Percentiles rank a stretch among this genome's conserved stretches.
Evolutionary conservation across 2,329 filamentous ascomycete genomes (phyloP).

Genomic region (Xylariaceae sp.): DNA sequence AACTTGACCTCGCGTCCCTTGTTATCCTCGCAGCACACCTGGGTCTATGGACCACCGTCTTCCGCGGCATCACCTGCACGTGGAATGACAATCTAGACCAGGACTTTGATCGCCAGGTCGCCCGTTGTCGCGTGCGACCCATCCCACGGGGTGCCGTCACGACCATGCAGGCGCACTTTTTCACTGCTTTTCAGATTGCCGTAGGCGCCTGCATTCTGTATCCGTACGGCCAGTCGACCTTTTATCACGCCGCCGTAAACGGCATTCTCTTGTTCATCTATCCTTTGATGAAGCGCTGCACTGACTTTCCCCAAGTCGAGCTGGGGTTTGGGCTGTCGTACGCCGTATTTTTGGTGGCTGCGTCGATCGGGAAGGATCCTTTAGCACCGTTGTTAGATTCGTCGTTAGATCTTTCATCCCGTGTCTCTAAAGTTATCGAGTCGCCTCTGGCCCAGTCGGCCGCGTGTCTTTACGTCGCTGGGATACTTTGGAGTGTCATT

Average conservation of each 20-base stretch:
- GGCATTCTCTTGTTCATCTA: constrained; percentile 50
- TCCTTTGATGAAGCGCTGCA: constrained; percentile 56
- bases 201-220: constrained; percentile 42
- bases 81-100: constrained; percentile 63
- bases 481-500: constrained; percentile 16
- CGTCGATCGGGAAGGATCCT: constrained; percentile 46
- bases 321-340: constrained; percentile 56
- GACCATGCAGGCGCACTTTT: constrained; percentile 40
- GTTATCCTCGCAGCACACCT: not conserved
- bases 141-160: constrained; percentile 55
- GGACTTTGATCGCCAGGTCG: constrained; percentile 57
- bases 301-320: constrained; percentile 56
- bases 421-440: not conserved
- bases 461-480: constrained; percentile 1
- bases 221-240: constrained; percentile 6
- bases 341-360: constrained; percentile 50
- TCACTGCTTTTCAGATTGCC: constrained; percentile 46
- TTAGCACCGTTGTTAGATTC: constrained; percentile 45
- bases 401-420: not conserved
- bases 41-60: constrained; percentile 46
- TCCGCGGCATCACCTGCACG: constrained; percentile 56
- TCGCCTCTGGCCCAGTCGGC: not conserved
- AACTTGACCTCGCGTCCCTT: not conserved
- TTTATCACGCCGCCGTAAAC: not conserved
- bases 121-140: constrained; percentile 55